These are phyloP conservation scores for Candida jianshihensis DNA, from an alignment of 805 yeast species.

Conservation along the genomic window DNA sequence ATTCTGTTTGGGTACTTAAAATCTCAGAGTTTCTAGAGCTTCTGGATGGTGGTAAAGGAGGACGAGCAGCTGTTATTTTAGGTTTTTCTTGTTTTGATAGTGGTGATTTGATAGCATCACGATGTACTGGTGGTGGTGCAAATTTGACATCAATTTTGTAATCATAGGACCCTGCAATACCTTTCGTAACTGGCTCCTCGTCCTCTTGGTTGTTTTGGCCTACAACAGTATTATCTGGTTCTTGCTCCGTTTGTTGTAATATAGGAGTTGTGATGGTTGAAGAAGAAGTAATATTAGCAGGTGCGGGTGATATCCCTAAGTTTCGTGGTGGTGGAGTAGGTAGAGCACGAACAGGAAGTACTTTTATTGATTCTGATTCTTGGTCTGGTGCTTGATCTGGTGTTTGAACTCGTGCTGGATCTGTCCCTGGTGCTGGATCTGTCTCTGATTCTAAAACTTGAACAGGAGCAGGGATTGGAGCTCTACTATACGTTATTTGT, in stretches of 20 bases:
- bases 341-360: too few relatives aligned
- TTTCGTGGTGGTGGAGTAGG: slow-evolving; percentile 4
- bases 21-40: too few relatives aligned
- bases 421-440: too few relatives aligned
- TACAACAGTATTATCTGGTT: slow-evolving; percentile 4
- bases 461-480: background rate
- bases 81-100: background rate
- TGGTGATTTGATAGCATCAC: slow-evolving; percentile 1
- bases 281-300: too few relatives aligned
- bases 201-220: slow-evolving; percentile 6
- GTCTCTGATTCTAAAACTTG: too few relatives aligned
- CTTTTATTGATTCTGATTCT: too few relatives aligned
- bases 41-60: background rate
- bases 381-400: background rate
- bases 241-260: background rate
- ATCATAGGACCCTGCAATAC: slow-evolving; percentile 29
- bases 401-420: background rate
- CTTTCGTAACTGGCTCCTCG: slow-evolving; percentile 13
- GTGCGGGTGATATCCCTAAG: slow-evolving; percentile 7
- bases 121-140: slow-evolving; percentile 30
- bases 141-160: slow-evolving; percentile 25
- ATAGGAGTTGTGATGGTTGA: background rate
- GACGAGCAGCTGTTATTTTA: background rate
- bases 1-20: too few relatives aligned
- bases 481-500: too few relatives aligned